Conservation (phyloP, 108 stramenopile species). For the Cyclostephanos tholiformis region DNA sequence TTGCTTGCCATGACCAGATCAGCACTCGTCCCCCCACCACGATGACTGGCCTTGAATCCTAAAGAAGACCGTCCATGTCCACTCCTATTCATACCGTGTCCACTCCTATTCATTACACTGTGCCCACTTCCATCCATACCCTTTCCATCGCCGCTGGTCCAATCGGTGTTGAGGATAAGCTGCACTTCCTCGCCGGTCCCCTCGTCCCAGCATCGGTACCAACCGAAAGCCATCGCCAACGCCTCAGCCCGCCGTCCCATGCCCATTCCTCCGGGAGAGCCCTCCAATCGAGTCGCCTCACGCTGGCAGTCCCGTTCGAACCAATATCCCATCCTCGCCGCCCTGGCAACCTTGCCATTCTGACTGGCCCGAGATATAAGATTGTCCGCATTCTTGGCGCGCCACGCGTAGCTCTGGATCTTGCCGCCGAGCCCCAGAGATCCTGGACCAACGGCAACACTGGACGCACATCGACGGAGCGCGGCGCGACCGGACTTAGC, state of each 20-base stretch:
- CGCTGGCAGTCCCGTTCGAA: conserved; percentile 82
- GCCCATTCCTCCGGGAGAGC: conserved; percentile 53
- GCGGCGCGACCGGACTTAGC: conserved; percentile 87
- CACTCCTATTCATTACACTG: conserved; percentile 50
- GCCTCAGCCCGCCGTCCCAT: conserved; percentile 83
- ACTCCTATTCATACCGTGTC: conserved; percentile 64
- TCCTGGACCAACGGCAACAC: conserved; percentile 73
- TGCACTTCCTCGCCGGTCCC: conserved; percentile 73
- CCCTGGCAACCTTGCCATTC: conserved; percentile 71
- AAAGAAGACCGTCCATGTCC: conserved; percentile 71
- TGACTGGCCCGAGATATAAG: conserved; percentile 74
- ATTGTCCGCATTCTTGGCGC: conserved; percentile 87
- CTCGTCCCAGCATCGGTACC: conserved; percentile 90
- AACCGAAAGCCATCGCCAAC: conserved; percentile 87
- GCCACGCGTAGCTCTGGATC: conserved; percentile 81
- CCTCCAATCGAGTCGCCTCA: conserved; percentile 70
- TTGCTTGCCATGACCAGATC: conserved; percentile 47
- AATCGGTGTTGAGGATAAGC: conserved; percentile 37
- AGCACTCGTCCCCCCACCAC: conserved; percentile 35
- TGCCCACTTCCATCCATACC: conserved; percentile 53
- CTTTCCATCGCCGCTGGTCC: conserved; percentile 42
- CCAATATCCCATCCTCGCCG: conserved; percentile 83
- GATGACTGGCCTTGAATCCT: conserved; percentile 72
- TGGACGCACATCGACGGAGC: conserved; percentile 70
- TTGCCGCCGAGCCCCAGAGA: conserved; percentile 80